Evolutionary conservation across 768 basidiomycete genomes (phyloP), one percentile per base, ranked within the genome.

Genomic region (Pulveroboletus sp.): DNA sequence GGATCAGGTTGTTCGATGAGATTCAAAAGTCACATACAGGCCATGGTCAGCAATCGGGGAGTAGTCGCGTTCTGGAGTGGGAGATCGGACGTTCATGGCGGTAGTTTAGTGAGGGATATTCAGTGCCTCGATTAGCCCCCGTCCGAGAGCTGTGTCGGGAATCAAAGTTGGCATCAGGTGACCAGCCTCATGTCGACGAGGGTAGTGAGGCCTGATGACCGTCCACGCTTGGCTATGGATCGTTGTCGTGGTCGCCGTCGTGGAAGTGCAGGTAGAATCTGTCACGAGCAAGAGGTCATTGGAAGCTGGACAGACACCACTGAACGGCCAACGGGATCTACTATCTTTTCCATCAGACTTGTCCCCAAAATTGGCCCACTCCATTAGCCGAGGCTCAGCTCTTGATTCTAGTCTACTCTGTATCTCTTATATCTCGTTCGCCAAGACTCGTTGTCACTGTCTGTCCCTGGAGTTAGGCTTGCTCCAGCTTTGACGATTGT

Each of bases 21-120:
- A 10, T 17, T 4, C 39, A 30, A 41, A 24, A 17, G 28, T 33
- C n/a, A 46, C 83, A 65, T 65, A 89, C 86, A 92, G 65, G 40
- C 76, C 89, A 72, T 92, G 89, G 61, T 91, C 89, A 14, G 86
- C 80, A 47, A 92, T 85, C 18, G 85, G 73, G 42, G 83, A 67
- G 64, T 91, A 91, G 44, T 82, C 86, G 46, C 87, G 75, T 31
- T 84, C 72, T 37, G 71, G 62, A 26, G 77, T 65, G 21, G 21
- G 21, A 21, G 21, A 21, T 32, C 76, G 76, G 48, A 78, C 59
- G 62, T 83, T 85, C 81, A 64, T 71, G 51, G 33, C 57, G 48
- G 6, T 33, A 24, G 43, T 38, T 43, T 17, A 31, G 39, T 37
- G 33, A 42, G 43, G 18, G 27, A 8, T 4, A 13, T 24, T 37